Evolutionary conservation across 169 alveolate species (phyloP), one percentile per base, ranked within the genome.

Genomic region (Plasmodium falciparum): DNA sequence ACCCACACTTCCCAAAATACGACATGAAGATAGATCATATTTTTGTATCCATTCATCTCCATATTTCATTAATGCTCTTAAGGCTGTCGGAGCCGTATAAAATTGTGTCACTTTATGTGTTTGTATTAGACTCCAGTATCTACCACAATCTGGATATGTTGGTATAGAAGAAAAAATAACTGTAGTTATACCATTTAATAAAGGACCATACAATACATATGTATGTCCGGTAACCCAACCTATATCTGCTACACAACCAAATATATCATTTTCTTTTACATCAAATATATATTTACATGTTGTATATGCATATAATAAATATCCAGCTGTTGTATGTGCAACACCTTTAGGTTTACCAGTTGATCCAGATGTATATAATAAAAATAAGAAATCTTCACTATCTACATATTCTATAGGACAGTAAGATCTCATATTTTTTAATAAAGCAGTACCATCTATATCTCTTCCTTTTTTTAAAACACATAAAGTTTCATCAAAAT

Each of bases 211-310:
- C 33, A 97, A 95, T 62, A 98, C 96, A 94, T 97, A 98, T 20
- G 97, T 93, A 89, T 98, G 99, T 2, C 99, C 99, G 11, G 99
- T 98, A 76, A 98, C 98, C 99, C 99, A 98, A 9, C 99, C 99
- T 49, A 97, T 94, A 92, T 98, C 99, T 6, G 99, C 99, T 52
- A 98, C 97, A 80, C 99, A 97, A 24, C 98, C 98, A 90, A 95
- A 97, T 47, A 96, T 90, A 89, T 98, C 99, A 15, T 97, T 97
- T 7, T 88, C 90, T 54, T 93, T 95, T 71, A 94, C 92, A 90
- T 97, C 98, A 88, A 97, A 97, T 47, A 96, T 93, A 93, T 96
- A 95, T 75, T 97, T 97, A 86, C 95, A 96, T 4, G 99, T 95
- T 13, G 98, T 92, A 45, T 95, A 95, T 43, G 98, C 96, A 85